These are phyloP conservation scores for Aspergillus biplanus DNA, from an alignment of 495 filamentous ascomycete species.

Conservation along the genomic window DNA sequence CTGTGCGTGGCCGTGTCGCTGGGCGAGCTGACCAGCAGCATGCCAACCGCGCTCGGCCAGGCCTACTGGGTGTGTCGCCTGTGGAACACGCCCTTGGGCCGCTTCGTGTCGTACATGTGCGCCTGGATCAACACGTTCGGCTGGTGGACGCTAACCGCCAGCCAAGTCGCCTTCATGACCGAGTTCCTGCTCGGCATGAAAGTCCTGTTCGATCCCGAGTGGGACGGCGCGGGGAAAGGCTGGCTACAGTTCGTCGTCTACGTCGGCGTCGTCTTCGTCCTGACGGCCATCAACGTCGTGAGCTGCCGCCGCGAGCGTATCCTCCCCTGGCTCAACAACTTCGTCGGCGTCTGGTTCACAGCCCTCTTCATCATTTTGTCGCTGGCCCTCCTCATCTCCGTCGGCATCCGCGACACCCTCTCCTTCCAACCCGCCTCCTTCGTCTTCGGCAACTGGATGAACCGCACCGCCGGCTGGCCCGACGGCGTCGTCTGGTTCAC, in stretches of 20 bases:
- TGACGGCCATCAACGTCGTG: conserved; percentile 49
- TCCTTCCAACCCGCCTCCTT: conserved; percentile 49
- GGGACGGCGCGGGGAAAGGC: conserved; percentile 41
- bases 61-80: conserved; percentile 51
- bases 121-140: conserved; percentile 55
- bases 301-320: conserved; percentile 48
- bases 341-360: conserved; percentile 51
- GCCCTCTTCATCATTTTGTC: conserved; percentile 49
- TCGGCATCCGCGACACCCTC: conserved; percentile 41
- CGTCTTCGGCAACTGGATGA: conserved; percentile 61
- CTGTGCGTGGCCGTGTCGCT: conserved; percentile 49
- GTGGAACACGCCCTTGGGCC: conserved; percentile 37
- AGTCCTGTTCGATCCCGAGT: conserved; percentile 43
- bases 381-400: conserved; percentile 47
- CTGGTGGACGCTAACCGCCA: conserved; percentile 52
- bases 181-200: conserved; percentile 52
- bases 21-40: conserved; percentile 50
- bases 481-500: conserved; percentile 67
- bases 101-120: conserved; percentile 49
- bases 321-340: conserved; percentile 52
- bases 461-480: conserved; percentile 61
- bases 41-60: conserved; percentile 51
- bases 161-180: conserved; percentile 52
- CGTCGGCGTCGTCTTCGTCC: conserved; percentile 39
- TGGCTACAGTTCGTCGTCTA: conserved; percentile 53